Evolutionary conservation across 2,329 filamentous ascomycete genomes (phyloP).

Genomic region (Fusarium secorum): DNA sequence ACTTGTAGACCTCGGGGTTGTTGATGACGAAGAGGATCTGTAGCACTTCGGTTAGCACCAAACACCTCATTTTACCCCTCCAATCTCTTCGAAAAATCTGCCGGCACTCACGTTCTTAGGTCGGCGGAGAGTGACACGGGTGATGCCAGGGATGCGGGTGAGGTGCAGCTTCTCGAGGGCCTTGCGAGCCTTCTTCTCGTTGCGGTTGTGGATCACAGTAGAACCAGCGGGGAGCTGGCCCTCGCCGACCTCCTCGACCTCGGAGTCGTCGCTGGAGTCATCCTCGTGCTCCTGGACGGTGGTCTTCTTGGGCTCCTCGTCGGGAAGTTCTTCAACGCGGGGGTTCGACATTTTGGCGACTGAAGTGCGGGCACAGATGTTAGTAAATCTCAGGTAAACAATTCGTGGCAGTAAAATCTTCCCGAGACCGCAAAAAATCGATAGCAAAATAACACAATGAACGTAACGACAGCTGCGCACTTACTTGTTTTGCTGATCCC

Average conservation of each 20-base stretch:
- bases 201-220: conserved; percentile 93
- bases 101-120: conserved; percentile 91
- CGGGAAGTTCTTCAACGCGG: conserved; percentile 95
- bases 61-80: conserved; percentile 16
- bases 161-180: conserved; percentile 98
- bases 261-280: conserved; percentile 75
- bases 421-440: conserved; percentile 23
- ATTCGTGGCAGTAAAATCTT: conserved; percentile 31
- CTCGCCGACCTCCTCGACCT: conserved; percentile 83
- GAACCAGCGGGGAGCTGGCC: conserved; percentile 82
- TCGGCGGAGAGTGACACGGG: conserved; percentile 94
- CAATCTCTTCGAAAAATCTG: neutral
- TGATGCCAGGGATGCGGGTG: conserved; percentile 96
- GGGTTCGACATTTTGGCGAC: conserved; percentile 88
- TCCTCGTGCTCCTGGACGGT: conserved; percentile 76
- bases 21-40: conserved; percentile 99
- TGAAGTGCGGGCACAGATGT: conserved; percentile 44
- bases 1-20: conserved; percentile 99
- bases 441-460: conserved; percentile 7
- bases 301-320: conserved; percentile 86
- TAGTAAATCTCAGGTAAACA: conserved; percentile 38
- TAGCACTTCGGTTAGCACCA: conserved; percentile 36
- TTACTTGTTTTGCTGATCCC: conserved; percentile 50
- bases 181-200: conserved; percentile 99
- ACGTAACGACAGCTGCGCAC: conserved; percentile 38